phyloP scores from a whole-genome alignment of 352 stramenopile genomes.

The Phytophthora capsici region DNA sequence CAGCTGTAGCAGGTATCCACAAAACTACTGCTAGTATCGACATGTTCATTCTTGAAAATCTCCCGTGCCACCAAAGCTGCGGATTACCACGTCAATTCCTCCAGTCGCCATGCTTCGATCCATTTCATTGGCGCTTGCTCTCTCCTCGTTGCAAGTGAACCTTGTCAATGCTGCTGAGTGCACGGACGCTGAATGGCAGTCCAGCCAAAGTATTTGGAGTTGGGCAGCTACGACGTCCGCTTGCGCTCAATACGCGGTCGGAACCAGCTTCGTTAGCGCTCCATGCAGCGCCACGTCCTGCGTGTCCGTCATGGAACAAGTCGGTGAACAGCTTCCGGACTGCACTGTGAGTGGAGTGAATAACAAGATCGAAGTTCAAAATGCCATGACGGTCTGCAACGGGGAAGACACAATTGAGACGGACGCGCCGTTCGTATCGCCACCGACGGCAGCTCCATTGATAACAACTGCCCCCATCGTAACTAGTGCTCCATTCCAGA shows the following conservation, averaged over 20 bases:
- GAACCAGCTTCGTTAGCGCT: slow-evolving; percentile 19
- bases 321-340: slow-evolving; percentile 22
- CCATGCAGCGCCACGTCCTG: slow-evolving; percentile 17
- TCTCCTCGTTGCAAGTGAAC: background rate
- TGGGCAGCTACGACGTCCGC: slow-evolving; percentile 24
- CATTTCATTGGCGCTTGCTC: background rate
- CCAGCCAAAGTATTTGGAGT: slow-evolving; percentile 18
- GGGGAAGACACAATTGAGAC: slow-evolving; percentile 5
- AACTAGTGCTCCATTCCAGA: slow-evolving; percentile 18
- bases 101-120: background rate
- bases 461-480: slow-evolving; percentile 15
- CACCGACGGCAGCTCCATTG: background rate
- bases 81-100: background rate
- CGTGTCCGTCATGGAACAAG: slow-evolving; percentile 27
- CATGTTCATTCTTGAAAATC: slow-evolving; percentile 5
- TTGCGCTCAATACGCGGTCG: slow-evolving; percentile 17
- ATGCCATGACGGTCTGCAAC: slow-evolving; percentile 26
- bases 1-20: slow-evolving; percentile 1
- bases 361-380: slow-evolving; percentile 32
- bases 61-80: background rate
- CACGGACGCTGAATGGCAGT: slow-evolving; percentile 20
- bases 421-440: slow-evolving; percentile 6
- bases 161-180: slow-evolving; percentile 10
- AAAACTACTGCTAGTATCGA: background rate
- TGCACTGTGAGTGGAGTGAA: slow-evolving; percentile 22